Conservation (phyloP, 2,329 filamentous ascomycete genomes). For the Pseudopithomyces maydicus region DNA sequence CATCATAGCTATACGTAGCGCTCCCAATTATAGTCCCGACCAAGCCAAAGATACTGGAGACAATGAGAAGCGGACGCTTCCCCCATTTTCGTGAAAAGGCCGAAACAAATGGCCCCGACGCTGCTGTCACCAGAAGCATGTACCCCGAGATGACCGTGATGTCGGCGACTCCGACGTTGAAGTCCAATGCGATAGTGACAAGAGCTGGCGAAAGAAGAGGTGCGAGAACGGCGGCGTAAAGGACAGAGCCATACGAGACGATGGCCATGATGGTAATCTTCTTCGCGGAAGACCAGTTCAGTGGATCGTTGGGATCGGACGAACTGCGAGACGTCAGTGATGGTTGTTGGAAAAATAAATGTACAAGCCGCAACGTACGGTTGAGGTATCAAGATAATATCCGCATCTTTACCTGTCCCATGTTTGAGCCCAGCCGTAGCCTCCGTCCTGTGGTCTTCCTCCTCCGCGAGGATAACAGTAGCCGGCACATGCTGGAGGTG, state of each 20-base stretch:
- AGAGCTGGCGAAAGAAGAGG: constrained; percentile 44
- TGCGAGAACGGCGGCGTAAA: constrained; percentile 39
- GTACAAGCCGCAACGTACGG: constrained; percentile 25
- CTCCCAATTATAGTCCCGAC: constrained; percentile 36
- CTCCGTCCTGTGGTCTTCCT: constrained; percentile 18
- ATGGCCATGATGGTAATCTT: constrained; percentile 41
- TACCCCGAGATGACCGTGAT: constrained; percentile 47
- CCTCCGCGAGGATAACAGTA: constrained; percentile 38
- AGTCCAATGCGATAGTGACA: constrained; percentile 39
- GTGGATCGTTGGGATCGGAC: constrained; percentile 42
- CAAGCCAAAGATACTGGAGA: constrained; percentile 36
- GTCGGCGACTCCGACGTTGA: constrained; percentile 30
- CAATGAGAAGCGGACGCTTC: constrained; percentile 38
- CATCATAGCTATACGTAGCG: constrained; percentile 33
- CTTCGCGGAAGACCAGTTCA: constrained; percentile 41
- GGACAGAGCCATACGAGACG: constrained; percentile 36
- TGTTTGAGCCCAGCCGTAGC: constrained; percentile 34
- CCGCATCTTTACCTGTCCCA: constrained; percentile 37
- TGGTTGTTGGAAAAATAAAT: too few species aligned
- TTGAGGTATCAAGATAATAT: constrained; percentile 41
- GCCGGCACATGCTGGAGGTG: constrained; percentile 41
- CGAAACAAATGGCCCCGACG: constrained; percentile 40
- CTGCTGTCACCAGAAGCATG: constrained; percentile 41
- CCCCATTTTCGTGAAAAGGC: constrained; percentile 39
- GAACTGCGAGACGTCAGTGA: constrained; percentile 37